phyloP scores from a whole-genome alignment of 108 stramenopile species.

The Skeletonema costatum region DNA sequence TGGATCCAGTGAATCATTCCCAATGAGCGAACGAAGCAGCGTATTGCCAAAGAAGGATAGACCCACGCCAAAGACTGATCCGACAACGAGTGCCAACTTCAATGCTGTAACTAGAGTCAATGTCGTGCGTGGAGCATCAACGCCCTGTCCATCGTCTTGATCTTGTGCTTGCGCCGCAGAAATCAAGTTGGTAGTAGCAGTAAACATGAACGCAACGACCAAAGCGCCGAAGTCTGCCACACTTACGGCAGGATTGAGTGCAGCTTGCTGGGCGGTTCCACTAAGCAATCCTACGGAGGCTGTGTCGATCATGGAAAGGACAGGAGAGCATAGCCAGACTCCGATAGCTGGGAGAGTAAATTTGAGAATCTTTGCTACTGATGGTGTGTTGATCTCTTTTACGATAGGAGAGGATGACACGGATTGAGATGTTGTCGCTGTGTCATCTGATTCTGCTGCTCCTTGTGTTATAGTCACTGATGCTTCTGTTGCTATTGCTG shows the following conservation, averaged over 20 bases:
- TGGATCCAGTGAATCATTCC: slow-evolving; percentile 71
- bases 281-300: slow-evolving; percentile 75
- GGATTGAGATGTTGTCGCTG: background rate
- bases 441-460: background rate
- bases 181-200: slow-evolving; percentile 83
- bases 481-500: background rate
- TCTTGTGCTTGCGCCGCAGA: slow-evolving; percentile 70
- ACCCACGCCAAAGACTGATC: slow-evolving; percentile 53
- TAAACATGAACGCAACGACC: slow-evolving; percentile 84
- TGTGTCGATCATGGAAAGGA: slow-evolving; percentile 85
- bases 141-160: slow-evolving; percentile 19
- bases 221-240: slow-evolving; percentile 79
- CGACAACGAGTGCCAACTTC: slow-evolving; percentile 71
- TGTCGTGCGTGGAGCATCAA: slow-evolving; percentile 43
- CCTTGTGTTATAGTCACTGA: background rate
- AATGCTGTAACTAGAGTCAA: slow-evolving; percentile 66
- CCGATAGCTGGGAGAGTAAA: slow-evolving; percentile 88
- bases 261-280: slow-evolving; percentile 86
- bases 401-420: background rate
- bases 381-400: slow-evolving; percentile 49
- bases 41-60: slow-evolving; percentile 51
- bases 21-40: slow-evolving; percentile 71
- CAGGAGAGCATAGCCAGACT: slow-evolving; percentile 81
- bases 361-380: slow-evolving; percentile 65
- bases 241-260: slow-evolving; percentile 79